Evolutionary conservation across 73 alveolate species (phyloP), one percentile per base, ranked within the genome.

Genomic region (Durusdinium trenchii): DNA sequence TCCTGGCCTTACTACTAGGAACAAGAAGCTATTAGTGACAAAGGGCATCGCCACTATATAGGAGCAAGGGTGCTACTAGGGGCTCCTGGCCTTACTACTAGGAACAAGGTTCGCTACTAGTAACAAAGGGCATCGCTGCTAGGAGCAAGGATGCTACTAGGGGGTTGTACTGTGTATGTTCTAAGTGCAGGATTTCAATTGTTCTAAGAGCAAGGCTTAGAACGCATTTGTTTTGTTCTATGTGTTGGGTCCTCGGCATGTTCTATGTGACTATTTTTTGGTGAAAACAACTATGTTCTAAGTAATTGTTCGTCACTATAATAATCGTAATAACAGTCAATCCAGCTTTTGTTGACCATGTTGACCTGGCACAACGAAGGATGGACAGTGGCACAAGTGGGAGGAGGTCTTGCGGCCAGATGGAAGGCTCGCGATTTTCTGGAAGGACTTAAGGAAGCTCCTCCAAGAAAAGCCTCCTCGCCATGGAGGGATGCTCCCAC

Each of bases 381-480:
- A 82, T 28, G 7, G 18, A 6, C 47, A 46, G 48, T 82, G 92
- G 92, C 92, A 82, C n/a, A 5, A 1, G 16, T 82, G 92, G 92
- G 73, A 82, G 10, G 71, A 50, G 12, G 57, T 82, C 50, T 32
- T 82, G 71, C 23, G 52, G 50, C 92, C 92, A 32, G 71, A 82
- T 48, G 71, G 71, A 30, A 10, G 50, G 6, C 69, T 82, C 5
- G 73, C 69, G 16, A 0, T 9, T 28, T 82, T 82, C 47, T 82
- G 92, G 92, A 26, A 46, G 36, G 92, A 82, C 48, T 10, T 82
- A 28, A 45, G 71, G 90, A 75, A 2, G 52, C 52, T 64, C n/a
- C 40, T 38, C 45, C 46, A 38, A 64, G 36, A 4, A 43, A 32
- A 10, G 6, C 18, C 16, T 40, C 18, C 18, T 20, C 16, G 76